Evolutionary conservation across 129 eudicot species (phyloP), one percentile per base, ranked within the genome.

Genomic region (Gnaphalium uliginosum): DNA sequence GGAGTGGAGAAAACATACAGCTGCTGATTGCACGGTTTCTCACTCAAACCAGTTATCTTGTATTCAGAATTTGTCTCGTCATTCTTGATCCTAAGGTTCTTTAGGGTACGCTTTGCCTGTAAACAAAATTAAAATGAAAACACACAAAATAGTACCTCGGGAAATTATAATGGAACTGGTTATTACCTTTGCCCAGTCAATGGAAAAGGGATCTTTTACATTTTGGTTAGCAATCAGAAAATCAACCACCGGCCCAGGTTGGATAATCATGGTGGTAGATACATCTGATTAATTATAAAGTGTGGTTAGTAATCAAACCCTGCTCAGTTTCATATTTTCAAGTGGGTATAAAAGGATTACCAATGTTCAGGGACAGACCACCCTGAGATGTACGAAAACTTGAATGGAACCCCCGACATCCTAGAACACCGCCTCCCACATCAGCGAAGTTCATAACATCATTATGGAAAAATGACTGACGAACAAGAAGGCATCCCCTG

Each of bases 401-500:
- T 0, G 97, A 91, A 77, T 94, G 99, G 65, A 94, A 91, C 46
- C 99, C 99, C 9, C 97, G 85, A 39, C 99, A 94, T 1, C 92
- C 97, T 13, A 81, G 82, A 24, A 94, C 92, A 51, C 97, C 97
- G 37, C 99, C 96, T 18, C 97, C 99, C 5, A 94, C 81, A 69
- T 84, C 86, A 70, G 85, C 78, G 33, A 87, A 91, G 61, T 87
- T 91, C 73, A 62, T 89, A n/a, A 82, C 81, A 24, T 95, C 97
- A 64, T 86, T 86, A 48, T 91, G 96, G 61, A 95, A 95, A 69
- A 91, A 95, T 1, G 99, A 95, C 53, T 95, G 99, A 0, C 99
- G 85, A 37, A 95, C 99, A 10, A 95, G 89, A 22, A 95, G 80
- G 75, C 99, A 95, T 2, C 97, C 99, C 88, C 97, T 95, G 87